phyloP scores from a whole-genome alignment of 169 alveolate genomes.

The Perkinsus olseni region DNA sequence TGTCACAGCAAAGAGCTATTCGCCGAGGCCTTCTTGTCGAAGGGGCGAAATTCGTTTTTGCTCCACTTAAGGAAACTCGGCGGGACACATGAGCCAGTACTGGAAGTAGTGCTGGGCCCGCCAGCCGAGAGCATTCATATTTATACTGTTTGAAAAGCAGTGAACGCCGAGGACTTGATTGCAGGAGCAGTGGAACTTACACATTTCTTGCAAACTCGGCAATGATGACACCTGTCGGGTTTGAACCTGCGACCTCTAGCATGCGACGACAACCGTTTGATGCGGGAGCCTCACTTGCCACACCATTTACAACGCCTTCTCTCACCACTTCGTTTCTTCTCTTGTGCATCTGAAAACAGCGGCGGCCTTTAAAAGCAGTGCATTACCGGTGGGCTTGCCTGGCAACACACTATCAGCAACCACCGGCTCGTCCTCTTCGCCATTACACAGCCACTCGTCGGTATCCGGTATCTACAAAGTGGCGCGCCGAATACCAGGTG shows the following conservation, averaged over 20 bases:
- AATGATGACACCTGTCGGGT: conserved; percentile 73
- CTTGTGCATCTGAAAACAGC: conserved; percentile 13
- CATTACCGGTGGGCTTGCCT: not conserved
- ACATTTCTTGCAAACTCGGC: conserved; percentile 44
- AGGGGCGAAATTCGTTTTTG: too few relatives aligned
- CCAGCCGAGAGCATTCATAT: too few relatives aligned
- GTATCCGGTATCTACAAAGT: not conserved
- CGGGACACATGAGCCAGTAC: too few relatives aligned
- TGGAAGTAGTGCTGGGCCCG: too few relatives aligned
- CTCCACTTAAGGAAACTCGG: too few relatives aligned
- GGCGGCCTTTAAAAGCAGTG: not conserved
- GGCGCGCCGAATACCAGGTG: too few relatives aligned
- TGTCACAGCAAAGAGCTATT: too few relatives aligned
- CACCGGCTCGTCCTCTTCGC: not conserved
- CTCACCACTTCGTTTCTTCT: conserved; percentile 51
- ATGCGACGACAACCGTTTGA: not conserved
- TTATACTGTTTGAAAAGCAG: too few relatives aligned
- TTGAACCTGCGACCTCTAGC: conserved; percentile 28
- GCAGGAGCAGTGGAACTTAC: too few relatives aligned
- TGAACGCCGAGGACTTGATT: too few relatives aligned
- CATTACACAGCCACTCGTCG: not conserved
- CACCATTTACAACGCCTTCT: conserved; percentile 69
- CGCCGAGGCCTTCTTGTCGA: too few relatives aligned
- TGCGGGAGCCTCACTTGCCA: conserved; percentile 12
- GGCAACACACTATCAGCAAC: not conserved